Evolutionary conservation across 768 basidiomycete genomes (phyloP).

Genomic region (Leccinum subtestaceum): DNA sequence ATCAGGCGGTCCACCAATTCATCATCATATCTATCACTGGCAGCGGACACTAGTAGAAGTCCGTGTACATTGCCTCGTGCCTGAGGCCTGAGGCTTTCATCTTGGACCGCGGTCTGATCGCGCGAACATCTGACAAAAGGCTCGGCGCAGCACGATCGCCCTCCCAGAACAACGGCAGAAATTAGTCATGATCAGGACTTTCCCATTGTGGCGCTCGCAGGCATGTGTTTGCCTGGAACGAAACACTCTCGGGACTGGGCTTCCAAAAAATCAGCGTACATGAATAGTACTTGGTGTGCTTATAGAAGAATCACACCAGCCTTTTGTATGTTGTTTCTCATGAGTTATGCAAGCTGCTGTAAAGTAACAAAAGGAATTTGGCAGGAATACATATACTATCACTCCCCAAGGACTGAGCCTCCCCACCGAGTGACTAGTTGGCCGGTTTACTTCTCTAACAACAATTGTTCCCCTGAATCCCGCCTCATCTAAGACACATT

Average conservation of each 20-base stretch:
- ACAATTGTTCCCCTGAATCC: too few relatives aligned
- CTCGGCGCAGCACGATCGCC: conserved; percentile 6
- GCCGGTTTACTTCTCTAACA: too few relatives aligned
- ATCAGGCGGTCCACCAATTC: too few relatives aligned
- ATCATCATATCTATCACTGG: too few relatives aligned
- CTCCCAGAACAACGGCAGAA: background rate
- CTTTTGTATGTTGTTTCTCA: too few relatives aligned
- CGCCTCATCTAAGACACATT: too few relatives aligned
- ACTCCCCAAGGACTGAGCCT: too few relatives aligned
- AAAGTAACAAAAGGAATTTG: background rate
- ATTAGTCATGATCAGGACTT: background rate
- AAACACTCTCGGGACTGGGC: background rate
- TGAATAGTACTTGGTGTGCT: too few relatives aligned
- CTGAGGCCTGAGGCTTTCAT: background rate
- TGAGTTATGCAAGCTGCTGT: too few relatives aligned
- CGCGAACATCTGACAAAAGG: background rate
- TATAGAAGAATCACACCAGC: too few relatives aligned
- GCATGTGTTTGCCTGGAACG: background rate
- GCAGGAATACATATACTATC: too few relatives aligned
- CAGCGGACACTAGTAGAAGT: background rate
- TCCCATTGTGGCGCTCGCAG: background rate
- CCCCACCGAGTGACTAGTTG: too few relatives aligned
- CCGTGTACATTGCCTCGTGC: background rate
- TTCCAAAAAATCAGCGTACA: background rate
- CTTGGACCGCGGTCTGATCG: background rate